Evolutionary conservation across 257 asterid species (phyloP).

Genomic region (Coffea canephora): DNA sequence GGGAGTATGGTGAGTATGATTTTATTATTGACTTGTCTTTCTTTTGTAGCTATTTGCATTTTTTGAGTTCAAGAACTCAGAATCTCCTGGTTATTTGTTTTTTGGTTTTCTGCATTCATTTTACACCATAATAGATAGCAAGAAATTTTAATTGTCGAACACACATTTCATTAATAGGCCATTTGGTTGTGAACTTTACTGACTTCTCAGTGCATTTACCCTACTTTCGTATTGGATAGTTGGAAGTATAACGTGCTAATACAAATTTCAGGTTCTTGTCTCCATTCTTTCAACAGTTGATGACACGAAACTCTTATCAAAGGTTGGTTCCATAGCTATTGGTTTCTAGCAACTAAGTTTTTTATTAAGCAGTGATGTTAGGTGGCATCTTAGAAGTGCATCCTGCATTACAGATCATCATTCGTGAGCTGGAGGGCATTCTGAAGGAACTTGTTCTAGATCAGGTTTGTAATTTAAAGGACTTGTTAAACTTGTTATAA

Average conservation of each 20-base stretch:
- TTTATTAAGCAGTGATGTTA: not conserved
- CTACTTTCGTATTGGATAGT: not conserved
- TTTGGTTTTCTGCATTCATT: not conserved
- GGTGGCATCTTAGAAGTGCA: not conserved
- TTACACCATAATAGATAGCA: not conserved
- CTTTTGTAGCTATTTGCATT: not conserved
- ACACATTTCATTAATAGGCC: not conserved
- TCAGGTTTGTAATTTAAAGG: conserved; percentile 50
- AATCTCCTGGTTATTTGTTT: not conserved
- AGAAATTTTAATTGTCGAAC: not conserved
- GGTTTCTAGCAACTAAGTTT: not conserved
- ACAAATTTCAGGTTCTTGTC: conserved; percentile 65
- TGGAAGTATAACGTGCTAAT: not conserved
- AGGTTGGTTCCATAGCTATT: conserved; percentile 49
- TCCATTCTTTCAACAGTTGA: conserved; percentile 80
- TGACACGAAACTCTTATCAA: conserved; percentile 87
- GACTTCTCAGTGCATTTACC: not conserved
- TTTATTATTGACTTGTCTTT: not conserved
- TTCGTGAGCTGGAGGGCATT: conserved; percentile 59
- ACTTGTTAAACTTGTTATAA: not conserved
- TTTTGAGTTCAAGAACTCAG: too few species aligned
- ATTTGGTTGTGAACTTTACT: not conserved
- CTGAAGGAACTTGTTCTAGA: conserved; percentile 69
- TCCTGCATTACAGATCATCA: conserved; percentile 48
- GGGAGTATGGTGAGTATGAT: conserved; percentile 60